A percentile compares a stretch with the other conserved stretches of the same genome.
Evolutionary conservation across 2,329 filamentous ascomycete genomes (phyloP).

Genomic region (Xylariaceae sp.): DNA sequence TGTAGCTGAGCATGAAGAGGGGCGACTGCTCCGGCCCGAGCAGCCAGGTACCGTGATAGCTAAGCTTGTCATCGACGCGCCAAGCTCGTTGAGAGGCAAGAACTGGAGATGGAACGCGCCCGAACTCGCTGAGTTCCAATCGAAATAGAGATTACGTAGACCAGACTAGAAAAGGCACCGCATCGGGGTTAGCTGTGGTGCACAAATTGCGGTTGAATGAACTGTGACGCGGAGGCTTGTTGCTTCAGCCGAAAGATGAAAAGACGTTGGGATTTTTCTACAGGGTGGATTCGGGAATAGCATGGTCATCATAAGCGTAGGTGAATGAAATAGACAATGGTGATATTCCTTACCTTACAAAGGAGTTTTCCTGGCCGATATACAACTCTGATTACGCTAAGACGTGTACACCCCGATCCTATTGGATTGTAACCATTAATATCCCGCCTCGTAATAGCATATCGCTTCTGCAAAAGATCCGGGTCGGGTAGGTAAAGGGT

Average conservation of each 20-base stretch:
- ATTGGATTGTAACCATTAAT: too few relatives aligned
- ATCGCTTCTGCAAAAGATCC: too few relatives aligned
- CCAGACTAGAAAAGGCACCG: not conserved
- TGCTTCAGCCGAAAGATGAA: constrained; percentile 79
- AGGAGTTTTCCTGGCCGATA: not conserved
- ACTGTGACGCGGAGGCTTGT: too few relatives aligned
- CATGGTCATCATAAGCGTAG: constrained; percentile 64
- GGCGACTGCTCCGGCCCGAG: constrained; percentile 71
- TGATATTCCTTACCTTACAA: constrained; percentile 23
- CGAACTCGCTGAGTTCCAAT: constrained; percentile 50
- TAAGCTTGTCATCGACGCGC: constrained; percentile 61
- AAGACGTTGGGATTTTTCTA: constrained; percentile 64
- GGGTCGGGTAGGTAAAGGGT: too few relatives aligned
- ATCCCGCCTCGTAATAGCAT: too few relatives aligned
- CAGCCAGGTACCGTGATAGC: constrained; percentile 85
- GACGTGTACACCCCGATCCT: too few relatives aligned
- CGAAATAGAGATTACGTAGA: constrained; percentile 8
- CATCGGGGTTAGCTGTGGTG: constrained; percentile 21
- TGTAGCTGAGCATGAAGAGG: constrained; percentile 60
- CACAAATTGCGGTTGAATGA: too few relatives aligned
- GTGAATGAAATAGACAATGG: constrained; percentile 15
- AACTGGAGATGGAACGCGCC: constrained; percentile 58
- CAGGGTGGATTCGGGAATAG: constrained; percentile 66
- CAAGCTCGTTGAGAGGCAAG: constrained; percentile 65
- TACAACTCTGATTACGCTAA: not conserved